Evolutionary conservation across 306 rosid genomes (phyloP).

Genomic region (Medicago lupulina): DNA sequence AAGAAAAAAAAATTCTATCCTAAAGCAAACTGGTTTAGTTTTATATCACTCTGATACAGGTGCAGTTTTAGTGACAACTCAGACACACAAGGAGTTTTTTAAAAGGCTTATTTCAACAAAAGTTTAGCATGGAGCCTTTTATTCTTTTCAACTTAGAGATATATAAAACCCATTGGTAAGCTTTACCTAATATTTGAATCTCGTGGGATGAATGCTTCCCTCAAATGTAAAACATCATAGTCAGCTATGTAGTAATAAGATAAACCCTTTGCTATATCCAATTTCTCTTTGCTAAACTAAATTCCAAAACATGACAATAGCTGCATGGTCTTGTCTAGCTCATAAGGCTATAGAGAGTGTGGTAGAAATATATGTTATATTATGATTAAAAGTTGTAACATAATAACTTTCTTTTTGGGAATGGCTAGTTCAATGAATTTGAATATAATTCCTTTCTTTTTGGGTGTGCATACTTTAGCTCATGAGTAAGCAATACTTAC

Average conservation of each 20-base stretch:
- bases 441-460: not conserved
- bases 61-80: conserved; percentile 17
- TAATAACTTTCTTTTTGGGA: not conserved
- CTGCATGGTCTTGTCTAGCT: not conserved
- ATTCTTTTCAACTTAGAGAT: not conserved
- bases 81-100: not conserved
- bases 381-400: not conserved
- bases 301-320: not conserved
- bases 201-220: not conserved
- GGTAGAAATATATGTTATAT: not conserved
- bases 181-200: conserved; percentile 3
- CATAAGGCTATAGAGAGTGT: not conserved
- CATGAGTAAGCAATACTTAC: conserved; percentile 2
- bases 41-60: conserved; percentile 17
- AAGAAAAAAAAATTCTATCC: not conserved
- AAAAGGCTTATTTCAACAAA: conserved; percentile 13
- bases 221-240: conserved; percentile 28
- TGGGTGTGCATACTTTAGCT: not conserved
- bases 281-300: not conserved
- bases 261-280: not conserved
- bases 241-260: conserved; percentile 5
- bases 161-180: conserved; percentile 13
- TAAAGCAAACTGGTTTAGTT: conserved; percentile 14
- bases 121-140: conserved; percentile 7
- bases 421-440: not conserved